Percentiles rank a stretch among this genome's conserved stretches.
These are phyloP conservation scores for Zygoascus meyerae DNA, from an alignment of 1,139 yeast genomes.

Conservation along the genomic window DNA sequence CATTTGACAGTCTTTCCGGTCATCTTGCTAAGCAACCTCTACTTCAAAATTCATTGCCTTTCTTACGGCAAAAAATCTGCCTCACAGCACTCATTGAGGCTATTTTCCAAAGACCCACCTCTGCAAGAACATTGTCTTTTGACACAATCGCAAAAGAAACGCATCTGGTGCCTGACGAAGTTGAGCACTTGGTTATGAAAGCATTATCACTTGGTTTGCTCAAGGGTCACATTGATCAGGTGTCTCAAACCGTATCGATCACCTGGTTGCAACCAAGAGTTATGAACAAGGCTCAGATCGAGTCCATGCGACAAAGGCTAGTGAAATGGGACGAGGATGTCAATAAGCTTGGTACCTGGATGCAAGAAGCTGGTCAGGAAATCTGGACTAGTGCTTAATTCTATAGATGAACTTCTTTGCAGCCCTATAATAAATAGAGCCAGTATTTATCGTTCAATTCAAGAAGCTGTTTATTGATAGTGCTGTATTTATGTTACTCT, in stretches of 20 bases:
- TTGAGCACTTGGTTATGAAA: conserved; percentile 87
- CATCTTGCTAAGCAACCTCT: conserved; percentile 50
- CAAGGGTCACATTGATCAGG: conserved; percentile 85
- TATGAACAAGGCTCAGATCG: conserved; percentile 74
- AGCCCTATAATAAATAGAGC: background rate
- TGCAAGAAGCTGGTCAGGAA: conserved; percentile 52
- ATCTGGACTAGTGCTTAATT: conserved; percentile 42
- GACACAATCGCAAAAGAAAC: conserved; percentile 74
- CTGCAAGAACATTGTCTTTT: conserved; percentile 68
- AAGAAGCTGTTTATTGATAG: background rate
- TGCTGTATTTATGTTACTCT: background rate
- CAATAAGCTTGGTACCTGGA: conserved; percentile 53
- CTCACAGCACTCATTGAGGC: conserved; percentile 87
- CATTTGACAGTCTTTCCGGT: conserved; percentile 48
- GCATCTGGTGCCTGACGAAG: conserved; percentile 58
- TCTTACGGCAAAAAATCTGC: conserved; percentile 84
- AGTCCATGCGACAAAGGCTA: conserved; percentile 66
- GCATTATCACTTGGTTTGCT: conserved; percentile 79
- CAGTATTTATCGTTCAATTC: background rate
- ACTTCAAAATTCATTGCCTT: conserved; percentile 54
- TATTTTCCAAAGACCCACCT: conserved; percentile 70
- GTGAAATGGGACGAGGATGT: conserved; percentile 75
- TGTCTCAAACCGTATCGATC: conserved; percentile 66
- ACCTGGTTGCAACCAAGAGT: conserved; percentile 97
- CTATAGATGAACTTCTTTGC: background rate